phyloP scores from a whole-genome alignment of 306 rosid species.

The Begonia peltatifolia region DNA sequence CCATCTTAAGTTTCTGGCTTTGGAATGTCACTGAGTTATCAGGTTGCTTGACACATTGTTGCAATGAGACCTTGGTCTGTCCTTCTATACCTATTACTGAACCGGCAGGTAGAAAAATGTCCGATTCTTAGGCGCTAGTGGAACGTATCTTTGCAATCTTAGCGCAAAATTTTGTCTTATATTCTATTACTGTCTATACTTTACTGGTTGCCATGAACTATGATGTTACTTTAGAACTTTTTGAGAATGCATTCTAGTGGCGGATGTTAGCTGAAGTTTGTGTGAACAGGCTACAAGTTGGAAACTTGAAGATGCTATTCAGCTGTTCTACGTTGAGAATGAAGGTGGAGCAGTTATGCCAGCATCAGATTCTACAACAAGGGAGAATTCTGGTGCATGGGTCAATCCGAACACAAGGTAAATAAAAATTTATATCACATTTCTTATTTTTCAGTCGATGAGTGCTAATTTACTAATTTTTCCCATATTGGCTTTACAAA shows the following conservation, averaged over 20 bases:
- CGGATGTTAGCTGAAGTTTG: constrained; percentile 3
- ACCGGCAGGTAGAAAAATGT: too few species aligned
- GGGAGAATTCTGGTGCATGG: constrained; percentile 28
- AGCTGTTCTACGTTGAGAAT: constrained; percentile 62
- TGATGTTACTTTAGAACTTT: neutral
- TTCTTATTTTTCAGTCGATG: neutral
- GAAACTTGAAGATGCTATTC: constrained; percentile 94
- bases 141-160: too few species aligned
- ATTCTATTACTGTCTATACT: too few species aligned
- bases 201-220: too few species aligned
- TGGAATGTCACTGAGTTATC: too few species aligned
- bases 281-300: constrained; percentile 75
- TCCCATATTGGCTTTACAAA: neutral
- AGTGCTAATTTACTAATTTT: neutral
- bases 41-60: too few species aligned
- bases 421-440: neutral
- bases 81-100: too few species aligned
- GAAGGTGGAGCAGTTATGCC: constrained; percentile 34
- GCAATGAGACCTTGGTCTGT: too few species aligned
- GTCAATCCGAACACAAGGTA: constrained; percentile 33
- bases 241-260: neutral
- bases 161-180: too few species aligned
- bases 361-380: constrained; percentile 19
- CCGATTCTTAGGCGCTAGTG: too few species aligned
- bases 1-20: too few species aligned